These are phyloP conservation scores for Basipetospora chlamydospora DNA, from an alignment of 2,329 filamentous ascomycete genomes.

Conservation along the genomic window DNA sequence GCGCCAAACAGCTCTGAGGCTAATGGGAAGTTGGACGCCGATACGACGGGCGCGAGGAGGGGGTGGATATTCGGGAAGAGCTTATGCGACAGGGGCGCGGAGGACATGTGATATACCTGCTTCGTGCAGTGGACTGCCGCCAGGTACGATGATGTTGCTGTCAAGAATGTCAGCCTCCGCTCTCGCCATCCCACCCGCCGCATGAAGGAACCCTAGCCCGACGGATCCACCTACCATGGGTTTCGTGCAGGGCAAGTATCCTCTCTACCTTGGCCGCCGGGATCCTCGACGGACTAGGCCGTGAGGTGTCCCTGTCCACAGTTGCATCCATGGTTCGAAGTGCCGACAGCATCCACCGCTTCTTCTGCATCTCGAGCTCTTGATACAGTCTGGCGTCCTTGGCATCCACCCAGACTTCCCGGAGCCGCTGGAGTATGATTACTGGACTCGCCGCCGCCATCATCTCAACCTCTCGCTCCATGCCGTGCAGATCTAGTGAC, in stretches of 20 bases:
- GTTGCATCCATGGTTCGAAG: conserved; percentile 31
- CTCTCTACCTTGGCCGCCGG: conserved; percentile 14
- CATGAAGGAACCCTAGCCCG: too few species aligned
- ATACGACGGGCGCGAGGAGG: conserved; percentile 22
- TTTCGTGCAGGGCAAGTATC: conserved; percentile 36
- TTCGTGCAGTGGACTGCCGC: conserved; percentile 25
- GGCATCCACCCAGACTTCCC: conserved; percentile 30
- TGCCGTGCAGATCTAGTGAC: conserved; percentile 9
- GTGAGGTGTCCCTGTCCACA: conserved; percentile 9
- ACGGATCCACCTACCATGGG: conserved; percentile 28
- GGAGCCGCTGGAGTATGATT: conserved; percentile 39
- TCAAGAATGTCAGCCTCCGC: neutral
- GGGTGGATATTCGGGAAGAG: conserved; percentile 26
- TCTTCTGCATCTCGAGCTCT: conserved; percentile 39
- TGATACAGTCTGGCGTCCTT: conserved; percentile 32
- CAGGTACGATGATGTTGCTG: conserved; percentile 35
- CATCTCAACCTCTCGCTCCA: conserved; percentile 38
- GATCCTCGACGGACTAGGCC: conserved; percentile 7
- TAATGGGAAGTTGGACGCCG: conserved; percentile 20
- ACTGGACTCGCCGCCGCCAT: conserved; percentile 39
- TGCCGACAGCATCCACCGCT: conserved; percentile 47
- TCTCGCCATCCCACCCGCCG: too few species aligned
- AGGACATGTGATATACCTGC: conserved; percentile 31
- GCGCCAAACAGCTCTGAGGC: conserved; percentile 28
- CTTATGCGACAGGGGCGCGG: conserved; percentile 21